Conservation (phyloP, 176 grass and related monocot genomes). For the Zizania latifolia region DNA sequence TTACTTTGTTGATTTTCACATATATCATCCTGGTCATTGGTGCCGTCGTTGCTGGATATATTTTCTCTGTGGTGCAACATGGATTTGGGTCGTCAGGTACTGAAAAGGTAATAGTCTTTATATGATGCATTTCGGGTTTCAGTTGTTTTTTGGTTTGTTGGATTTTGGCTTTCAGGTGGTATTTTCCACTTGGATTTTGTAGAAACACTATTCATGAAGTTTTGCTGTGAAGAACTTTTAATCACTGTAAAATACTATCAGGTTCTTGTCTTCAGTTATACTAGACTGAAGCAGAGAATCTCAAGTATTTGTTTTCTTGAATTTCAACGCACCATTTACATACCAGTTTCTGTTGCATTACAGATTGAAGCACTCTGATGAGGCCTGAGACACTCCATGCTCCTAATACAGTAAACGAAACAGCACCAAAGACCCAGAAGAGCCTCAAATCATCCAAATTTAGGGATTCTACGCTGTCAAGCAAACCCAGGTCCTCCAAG, state of each 20-base stretch:
- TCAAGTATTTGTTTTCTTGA: background rate
- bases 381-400: slow-evolving; percentile 53
- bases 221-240: background rate
- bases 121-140: background rate
- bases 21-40: slow-evolving; percentile 85
- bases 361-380: slow-evolving; percentile 52
- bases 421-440: slow-evolving; percentile 56
- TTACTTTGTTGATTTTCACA: slow-evolving; percentile 40
- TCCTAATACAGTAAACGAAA: slow-evolving; percentile 31
- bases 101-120: slow-evolving; percentile 43
- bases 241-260: background rate
- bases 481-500: slow-evolving; percentile 89
- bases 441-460: slow-evolving; percentile 58
- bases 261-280: background rate
- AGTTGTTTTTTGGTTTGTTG: background rate
- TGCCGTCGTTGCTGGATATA: slow-evolving; percentile 84
- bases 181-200: background rate
- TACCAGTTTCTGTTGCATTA: slow-evolving; percentile 1
- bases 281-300: background rate
- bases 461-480: slow-evolving; percentile 73
- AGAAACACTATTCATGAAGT: background rate
- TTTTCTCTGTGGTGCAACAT: slow-evolving; percentile 82
- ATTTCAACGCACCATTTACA: background rate
- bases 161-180: background rate
- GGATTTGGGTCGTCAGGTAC: slow-evolving; percentile 65